Evolutionary conservation across 2,329 filamentous ascomycete genomes (phyloP).

Genomic region (Fusarium sp.): DNA sequence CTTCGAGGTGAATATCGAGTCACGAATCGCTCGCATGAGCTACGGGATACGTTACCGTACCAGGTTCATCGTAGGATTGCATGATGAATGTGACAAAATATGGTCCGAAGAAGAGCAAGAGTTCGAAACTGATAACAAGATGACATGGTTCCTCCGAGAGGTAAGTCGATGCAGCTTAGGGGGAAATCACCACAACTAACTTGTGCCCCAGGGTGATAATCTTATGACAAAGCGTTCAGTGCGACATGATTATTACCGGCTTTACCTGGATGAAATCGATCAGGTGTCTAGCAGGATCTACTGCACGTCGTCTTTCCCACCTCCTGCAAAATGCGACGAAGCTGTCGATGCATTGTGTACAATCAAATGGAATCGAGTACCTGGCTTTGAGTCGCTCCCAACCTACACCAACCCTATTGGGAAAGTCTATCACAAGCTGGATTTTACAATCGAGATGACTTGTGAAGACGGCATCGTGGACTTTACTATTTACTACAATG

Average conservation of each 20-base stretch:
- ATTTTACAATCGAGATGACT: constrained; percentile 29
- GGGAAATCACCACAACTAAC: too few relatives aligned
- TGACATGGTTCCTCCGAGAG: background rate
- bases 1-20: constrained; percentile 21
- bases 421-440: background rate
- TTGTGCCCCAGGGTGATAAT: too few relatives aligned
- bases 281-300: accelerated
- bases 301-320: background rate
- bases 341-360: constrained; percentile 15
- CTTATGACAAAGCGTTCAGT: too few relatives aligned
- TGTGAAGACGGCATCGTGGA: constrained; percentile 35
- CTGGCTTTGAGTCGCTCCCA: constrained; percentile 9
- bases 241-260: constrained; percentile 37
- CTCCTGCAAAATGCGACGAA: background rate
- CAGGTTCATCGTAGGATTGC: background rate
- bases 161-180: too few relatives aligned
- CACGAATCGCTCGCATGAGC: constrained; percentile 44
- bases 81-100: constrained; percentile 19
- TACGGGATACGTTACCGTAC: constrained; percentile 27
- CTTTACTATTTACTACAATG: constrained; percentile 31
- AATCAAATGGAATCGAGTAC: constrained; percentile 23
- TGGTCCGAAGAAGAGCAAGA: background rate
- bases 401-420: constrained; percentile 22
- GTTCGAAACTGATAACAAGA: constrained; percentile 25
- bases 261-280: accelerated